These are phyloP conservation scores for Pichia eremophila DNA, from an alignment of 805 yeast genomes.

Conservation along the genomic window DNA sequence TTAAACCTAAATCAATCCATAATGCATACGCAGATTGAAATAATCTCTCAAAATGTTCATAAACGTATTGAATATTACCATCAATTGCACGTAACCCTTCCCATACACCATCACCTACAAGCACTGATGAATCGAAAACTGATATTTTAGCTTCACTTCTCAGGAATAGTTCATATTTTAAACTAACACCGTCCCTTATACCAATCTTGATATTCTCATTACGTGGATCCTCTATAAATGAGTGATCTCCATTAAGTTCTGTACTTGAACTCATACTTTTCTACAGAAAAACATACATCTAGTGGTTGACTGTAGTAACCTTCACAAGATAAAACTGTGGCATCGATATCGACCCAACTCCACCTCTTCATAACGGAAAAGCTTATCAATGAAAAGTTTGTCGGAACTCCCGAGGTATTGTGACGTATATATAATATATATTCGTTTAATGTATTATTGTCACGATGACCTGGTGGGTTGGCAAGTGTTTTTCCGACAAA, in stretches of 20 bases:
- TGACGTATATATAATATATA: too few relatives aligned
- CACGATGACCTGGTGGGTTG: too few relatives aligned
- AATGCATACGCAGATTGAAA: constrained; percentile 2
- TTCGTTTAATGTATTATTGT: too few relatives aligned
- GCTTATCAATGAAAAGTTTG: too few relatives aligned
- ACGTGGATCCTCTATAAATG: background rate
- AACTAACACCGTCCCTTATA: constrained; percentile 1
- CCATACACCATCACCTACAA: constrained; percentile 4
- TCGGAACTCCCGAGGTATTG: too few relatives aligned
- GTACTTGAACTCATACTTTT: too few relatives aligned
- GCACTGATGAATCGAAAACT: constrained; percentile 2
- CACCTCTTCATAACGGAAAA: too few relatives aligned
- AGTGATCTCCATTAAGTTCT: constrained; percentile 2
- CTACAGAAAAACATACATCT: too few relatives aligned
- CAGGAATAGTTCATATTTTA: background rate
- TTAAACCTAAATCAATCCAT: constrained; percentile 1
- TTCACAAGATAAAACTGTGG: too few relatives aligned
- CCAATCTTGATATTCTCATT: constrained; percentile 1
- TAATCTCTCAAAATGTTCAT: constrained; percentile 2
- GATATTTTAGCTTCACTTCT: constrained; percentile 1
- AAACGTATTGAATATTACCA: constrained; percentile 1
- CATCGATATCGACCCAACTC: too few relatives aligned
- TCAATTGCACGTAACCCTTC: background rate
- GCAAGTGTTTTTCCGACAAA: too few relatives aligned
- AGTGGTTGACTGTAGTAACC: too few relatives aligned